Conservation (phyloP, 1,284 basidiomycete species). For the Boletus austroedulis region DNA sequence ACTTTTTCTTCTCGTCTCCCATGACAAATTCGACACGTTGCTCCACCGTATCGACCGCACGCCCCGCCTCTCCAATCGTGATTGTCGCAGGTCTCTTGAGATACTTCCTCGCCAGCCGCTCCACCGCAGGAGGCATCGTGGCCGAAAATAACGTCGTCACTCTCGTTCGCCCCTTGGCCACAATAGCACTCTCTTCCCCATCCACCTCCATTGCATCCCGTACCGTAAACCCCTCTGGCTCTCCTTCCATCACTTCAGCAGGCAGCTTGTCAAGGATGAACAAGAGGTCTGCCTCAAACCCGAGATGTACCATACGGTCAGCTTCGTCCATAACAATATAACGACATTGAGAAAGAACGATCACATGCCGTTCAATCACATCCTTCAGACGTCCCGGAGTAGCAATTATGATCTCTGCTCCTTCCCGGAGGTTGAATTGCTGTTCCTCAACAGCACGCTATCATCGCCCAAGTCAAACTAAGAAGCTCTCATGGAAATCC, state of each 20-base stretch:
- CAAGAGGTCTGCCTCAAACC: constrained; percentile 92
- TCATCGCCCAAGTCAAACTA: constrained; percentile 7
- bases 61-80: constrained; percentile 95
- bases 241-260: constrained; percentile 80
- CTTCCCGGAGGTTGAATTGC: constrained; percentile 91
- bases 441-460: constrained; percentile 93
- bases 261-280: constrained; percentile 96
- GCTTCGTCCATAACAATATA: constrained; percentile 99
- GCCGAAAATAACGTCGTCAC: constrained; percentile 96
- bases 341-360: constrained; percentile 94
- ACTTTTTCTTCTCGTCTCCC: constrained; percentile 95
- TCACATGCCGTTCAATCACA: constrained; percentile 91
- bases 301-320: constrained; percentile 97
- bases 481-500: not conserved
- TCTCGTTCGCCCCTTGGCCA: constrained; percentile 74
- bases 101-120: constrained; percentile 92
- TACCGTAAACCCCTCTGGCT: constrained; percentile 48
- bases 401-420: constrained; percentile 97
- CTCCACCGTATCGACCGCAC: constrained; percentile 97
- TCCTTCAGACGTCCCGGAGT: constrained; percentile 98
- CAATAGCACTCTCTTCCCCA: constrained; percentile 39
- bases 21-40: constrained; percentile 92
- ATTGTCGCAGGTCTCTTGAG: constrained; percentile 90
- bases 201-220: constrained; percentile 56
- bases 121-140: constrained; percentile 97